These are phyloP conservation scores for Phytophthora megakarya DNA, from an alignment of 352 stramenopile species.

Conservation along the genomic window DNA sequence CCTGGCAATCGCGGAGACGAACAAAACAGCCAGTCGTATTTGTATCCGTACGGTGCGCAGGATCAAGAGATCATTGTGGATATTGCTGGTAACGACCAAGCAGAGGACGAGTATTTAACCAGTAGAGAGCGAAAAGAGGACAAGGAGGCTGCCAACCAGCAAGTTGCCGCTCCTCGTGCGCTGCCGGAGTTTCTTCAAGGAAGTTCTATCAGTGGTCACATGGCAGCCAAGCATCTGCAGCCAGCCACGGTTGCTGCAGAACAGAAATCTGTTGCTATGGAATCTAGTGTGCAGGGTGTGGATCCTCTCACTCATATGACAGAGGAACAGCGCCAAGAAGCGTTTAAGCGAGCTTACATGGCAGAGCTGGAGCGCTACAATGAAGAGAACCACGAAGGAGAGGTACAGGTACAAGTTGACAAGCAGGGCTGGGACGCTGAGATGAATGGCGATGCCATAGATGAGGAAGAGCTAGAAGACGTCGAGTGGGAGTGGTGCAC, in stretches of 20 bases:
- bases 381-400: conserved; percentile 75
- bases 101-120: conserved; percentile 82
- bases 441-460: conserved; percentile 73
- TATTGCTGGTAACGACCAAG: conserved; percentile 76
- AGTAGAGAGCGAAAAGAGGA: conserved; percentile 78
- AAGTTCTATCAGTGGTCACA: conserved; percentile 87
- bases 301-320: conserved; percentile 72
- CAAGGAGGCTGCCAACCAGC: conserved; percentile 55
- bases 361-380: conserved; percentile 87
- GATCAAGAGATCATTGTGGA: conserved; percentile 90
- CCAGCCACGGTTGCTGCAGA: conserved; percentile 34
- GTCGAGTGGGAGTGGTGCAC: conserved; percentile 86
- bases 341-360: conserved; percentile 84
- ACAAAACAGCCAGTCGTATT: conserved; percentile 79
- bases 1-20: conserved; percentile 47
- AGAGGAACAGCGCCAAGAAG: conserved; percentile 81
- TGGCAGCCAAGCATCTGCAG: conserved; percentile 83
- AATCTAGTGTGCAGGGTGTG: conserved; percentile 55
- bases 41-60: conserved; percentile 79
- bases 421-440: conserved; percentile 85
- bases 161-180: conserved; percentile 61
- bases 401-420: conserved; percentile 83
- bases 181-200: conserved; percentile 83
- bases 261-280: conserved; percentile 41
- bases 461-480: conserved; percentile 81